These are phyloP conservation scores for Aspergillus puulaauensis DNA, from an alignment of 2,329 filamentous ascomycete genomes.

Conservation along the genomic window DNA sequence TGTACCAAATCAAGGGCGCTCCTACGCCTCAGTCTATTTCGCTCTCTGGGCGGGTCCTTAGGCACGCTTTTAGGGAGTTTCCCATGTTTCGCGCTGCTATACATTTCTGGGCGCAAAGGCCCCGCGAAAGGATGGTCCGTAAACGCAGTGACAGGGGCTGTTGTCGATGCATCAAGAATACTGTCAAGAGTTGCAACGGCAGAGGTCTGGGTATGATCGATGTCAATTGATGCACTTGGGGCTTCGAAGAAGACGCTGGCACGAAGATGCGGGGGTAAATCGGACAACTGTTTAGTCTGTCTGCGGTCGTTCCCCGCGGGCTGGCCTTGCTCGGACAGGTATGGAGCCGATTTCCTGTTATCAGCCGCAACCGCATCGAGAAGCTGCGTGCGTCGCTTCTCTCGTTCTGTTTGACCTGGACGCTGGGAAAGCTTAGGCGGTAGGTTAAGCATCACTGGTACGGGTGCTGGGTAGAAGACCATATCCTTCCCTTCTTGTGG, in stretches of 20 bases:
- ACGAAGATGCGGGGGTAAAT: conserved; percentile 76
- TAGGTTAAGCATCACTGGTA: conserved; percentile 89
- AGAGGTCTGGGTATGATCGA: conserved; percentile 69
- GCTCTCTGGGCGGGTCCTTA: conserved; percentile 25
- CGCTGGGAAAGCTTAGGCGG: conserved; percentile 81
- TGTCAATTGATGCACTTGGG: conserved; percentile 56
- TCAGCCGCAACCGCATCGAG: conserved; percentile 62
- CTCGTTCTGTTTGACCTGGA: conserved; percentile 60
- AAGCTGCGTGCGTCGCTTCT: conserved; percentile 72
- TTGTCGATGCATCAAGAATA: conserved; percentile 85
- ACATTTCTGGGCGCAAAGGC: conserved; percentile 71
- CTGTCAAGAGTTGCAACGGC: conserved; percentile 86
- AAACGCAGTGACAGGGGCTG: conserved; percentile 85
- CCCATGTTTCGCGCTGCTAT: conserved; percentile 52
- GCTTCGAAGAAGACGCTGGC: conserved; percentile 89
- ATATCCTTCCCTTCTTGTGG: conserved; percentile 69
- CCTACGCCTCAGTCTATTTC: conserved; percentile 32
- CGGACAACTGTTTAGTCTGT: conserved; percentile 44
- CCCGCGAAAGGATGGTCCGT: conserved; percentile 85
- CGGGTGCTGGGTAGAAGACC: conserved; percentile 93
- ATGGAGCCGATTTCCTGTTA: conserved; percentile 53
- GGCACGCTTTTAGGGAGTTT: conserved; percentile 22
- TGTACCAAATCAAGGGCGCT: conserved; percentile 26
- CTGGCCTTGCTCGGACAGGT: conserved; percentile 35
- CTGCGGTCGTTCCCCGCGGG: conserved; percentile 16